Evolutionary conservation across 495 filamentous ascomycete genomes (phyloP).

Genomic region (Elaphomyces granulatus): DNA sequence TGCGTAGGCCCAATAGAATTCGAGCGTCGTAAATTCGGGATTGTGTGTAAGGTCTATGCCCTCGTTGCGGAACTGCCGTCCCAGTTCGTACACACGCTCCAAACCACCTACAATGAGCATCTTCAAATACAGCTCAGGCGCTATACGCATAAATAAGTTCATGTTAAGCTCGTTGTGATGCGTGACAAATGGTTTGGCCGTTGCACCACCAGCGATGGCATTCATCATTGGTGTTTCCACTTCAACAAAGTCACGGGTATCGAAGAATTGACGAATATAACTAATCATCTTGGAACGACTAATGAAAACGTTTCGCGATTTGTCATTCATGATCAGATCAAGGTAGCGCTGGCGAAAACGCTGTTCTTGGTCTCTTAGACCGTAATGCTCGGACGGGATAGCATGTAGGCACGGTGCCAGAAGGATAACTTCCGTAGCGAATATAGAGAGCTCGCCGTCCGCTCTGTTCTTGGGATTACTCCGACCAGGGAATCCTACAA

Average conservation of each 20-base stretch:
- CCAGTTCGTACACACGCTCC: slow-evolving; percentile 85
- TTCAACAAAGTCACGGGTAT: slow-evolving; percentile 72
- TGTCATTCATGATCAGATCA: slow-evolving; percentile 91
- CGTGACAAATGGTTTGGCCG: slow-evolving; percentile 88
- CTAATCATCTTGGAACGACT: slow-evolving; percentile 71
- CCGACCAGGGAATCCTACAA: slow-evolving; percentile 78
- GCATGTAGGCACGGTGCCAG: slow-evolving; percentile 88
- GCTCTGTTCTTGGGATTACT: slow-evolving; percentile 78
- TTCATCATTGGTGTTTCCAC: slow-evolving; percentile 99
- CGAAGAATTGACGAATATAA: slow-evolving; percentile 78
- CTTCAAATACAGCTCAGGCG: slow-evolving; percentile 93
- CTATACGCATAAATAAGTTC: slow-evolving; percentile 88
- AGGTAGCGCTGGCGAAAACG: slow-evolving; percentile 83
- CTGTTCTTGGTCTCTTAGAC: slow-evolving; percentile 89
- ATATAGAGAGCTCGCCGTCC: slow-evolving; percentile 85
- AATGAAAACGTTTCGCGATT: slow-evolving; percentile 62
- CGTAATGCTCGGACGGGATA: slow-evolving; percentile 81
- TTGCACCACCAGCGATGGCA: slow-evolving; percentile 86
- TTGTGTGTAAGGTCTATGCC: slow-evolving; percentile 96
- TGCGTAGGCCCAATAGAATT: slow-evolving; percentile 94
- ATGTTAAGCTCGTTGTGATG: slow-evolving; percentile 89
- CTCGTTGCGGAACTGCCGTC: slow-evolving; percentile 87
- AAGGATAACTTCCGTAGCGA: slow-evolving; percentile 71
- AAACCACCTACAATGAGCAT: slow-evolving; percentile 88
- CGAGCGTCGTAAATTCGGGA: slow-evolving; percentile 93